Evolutionary conservation across 2,329 filamentous ascomycete species (phyloP).

Genomic region (Ophiosphaerella herpotricha): DNA sequence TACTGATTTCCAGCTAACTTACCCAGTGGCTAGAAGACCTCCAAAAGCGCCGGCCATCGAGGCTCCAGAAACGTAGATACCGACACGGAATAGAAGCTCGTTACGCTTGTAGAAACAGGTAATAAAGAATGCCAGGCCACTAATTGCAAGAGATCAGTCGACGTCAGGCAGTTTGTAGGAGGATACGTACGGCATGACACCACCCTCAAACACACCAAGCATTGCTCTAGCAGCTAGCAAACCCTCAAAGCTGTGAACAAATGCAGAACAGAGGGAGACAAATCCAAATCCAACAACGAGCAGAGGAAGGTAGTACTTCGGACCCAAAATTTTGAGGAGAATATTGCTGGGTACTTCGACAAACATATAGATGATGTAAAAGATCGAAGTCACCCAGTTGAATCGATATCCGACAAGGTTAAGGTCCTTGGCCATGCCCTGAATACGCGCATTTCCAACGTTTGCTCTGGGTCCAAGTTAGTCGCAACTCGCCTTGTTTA

Average conservation of each 20-base stretch:
- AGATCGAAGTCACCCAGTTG: slow-evolving; percentile 63
- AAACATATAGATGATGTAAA: slow-evolving; percentile 62
- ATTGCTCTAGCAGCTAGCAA: slow-evolving; percentile 56
- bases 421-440: slow-evolving; percentile 58
- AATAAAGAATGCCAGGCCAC: slow-evolving; percentile 62
- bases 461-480: slow-evolving; percentile 38
- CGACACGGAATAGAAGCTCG: slow-evolving; percentile 61
- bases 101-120: slow-evolving; percentile 62
- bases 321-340: slow-evolving; percentile 59
- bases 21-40: slow-evolving; percentile 59
- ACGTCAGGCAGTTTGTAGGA: not conserved
- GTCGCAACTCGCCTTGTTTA: not conserved
- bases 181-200: slow-evolving; percentile 56
- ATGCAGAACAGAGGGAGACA: slow-evolving; percentile 60
- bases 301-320: slow-evolving; percentile 58
- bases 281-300: slow-evolving; percentile 62
- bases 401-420: slow-evolving; percentile 56
- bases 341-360: slow-evolving; percentile 63
- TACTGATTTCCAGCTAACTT: slow-evolving; percentile 32
- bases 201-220: slow-evolving; percentile 62
- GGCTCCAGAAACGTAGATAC: slow-evolving; percentile 61
- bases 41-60: slow-evolving; percentile 63
- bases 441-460: slow-evolving; percentile 62
- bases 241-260: slow-evolving; percentile 54
- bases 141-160: slow-evolving; percentile 12